Evolutionary conservation across 352 stramenopile genomes (phyloP).

Genomic region (Pythium utonaiense): DNA sequence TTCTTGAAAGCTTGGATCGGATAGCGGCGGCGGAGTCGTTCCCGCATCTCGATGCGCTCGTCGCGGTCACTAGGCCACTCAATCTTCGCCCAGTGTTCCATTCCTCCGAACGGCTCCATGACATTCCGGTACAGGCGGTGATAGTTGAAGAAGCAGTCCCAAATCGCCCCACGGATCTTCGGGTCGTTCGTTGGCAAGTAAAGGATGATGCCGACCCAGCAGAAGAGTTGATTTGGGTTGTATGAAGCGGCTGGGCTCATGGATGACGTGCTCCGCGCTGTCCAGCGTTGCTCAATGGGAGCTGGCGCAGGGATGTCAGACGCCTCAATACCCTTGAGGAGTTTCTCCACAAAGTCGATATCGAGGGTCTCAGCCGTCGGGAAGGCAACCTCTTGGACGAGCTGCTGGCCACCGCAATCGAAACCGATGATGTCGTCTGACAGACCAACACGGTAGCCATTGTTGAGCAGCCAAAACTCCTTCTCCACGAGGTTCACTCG

Average conservation of each 20-base stretch:
- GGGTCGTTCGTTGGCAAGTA: conserved; percentile 88
- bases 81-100: conserved; percentile 97
- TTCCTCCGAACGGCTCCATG: conserved; percentile 84
- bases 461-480: conserved; percentile 93
- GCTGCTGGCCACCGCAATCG: conserved; percentile 98
- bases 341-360: conserved; percentile 91
- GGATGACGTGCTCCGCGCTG: conserved; percentile 80
- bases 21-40: conserved; percentile 79
- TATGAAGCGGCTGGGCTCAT: conserved; percentile 91
- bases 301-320: conserved; percentile 92
- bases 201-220: conserved; percentile 98
- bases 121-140: conserved; percentile 87
- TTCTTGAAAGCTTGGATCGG: conserved; percentile 89
- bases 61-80: conserved; percentile 71
- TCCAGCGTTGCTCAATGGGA: conserved; percentile 99
- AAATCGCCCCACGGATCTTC: conserved; percentile 72
- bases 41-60: conserved; percentile 50
- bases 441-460: conserved; percentile 89
- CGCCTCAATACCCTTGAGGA: conserved; percentile 91
- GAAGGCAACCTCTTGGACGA: conserved; percentile 97
- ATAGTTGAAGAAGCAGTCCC: conserved; percentile 91
- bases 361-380: conserved; percentile 79
- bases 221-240: conserved; percentile 78
- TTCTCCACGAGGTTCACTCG: conserved; percentile 94
- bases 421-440: conserved; percentile 97